These are phyloP conservation scores for Nicotiana undulata DNA, from an alignment of 257 asterid species.

Conservation along the genomic window DNA sequence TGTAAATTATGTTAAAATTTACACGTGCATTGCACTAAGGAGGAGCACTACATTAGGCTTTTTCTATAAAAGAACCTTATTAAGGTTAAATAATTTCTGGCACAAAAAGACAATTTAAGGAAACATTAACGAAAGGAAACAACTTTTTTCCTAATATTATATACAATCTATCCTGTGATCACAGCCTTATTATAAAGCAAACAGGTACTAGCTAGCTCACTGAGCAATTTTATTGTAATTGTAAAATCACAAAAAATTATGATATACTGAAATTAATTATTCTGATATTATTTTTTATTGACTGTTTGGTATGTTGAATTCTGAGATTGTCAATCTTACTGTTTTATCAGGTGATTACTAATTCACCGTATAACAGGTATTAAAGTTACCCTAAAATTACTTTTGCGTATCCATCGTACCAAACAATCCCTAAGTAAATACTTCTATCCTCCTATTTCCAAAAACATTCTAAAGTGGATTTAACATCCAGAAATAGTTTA, in stretches of 20 bases:
- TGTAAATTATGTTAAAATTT: conserved; percentile 8
- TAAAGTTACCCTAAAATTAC: no score
- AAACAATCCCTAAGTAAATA: background rate
- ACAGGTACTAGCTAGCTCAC: background rate
- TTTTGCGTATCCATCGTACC: no score
- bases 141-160: background rate
- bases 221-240: no score
- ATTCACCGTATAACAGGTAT: rapidly evolving
- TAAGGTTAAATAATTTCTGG: background rate
- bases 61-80: background rate
- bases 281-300: no score
- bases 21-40: conserved; percentile 19
- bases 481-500: background rate
- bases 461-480: background rate
- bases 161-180: background rate
- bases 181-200: background rate
- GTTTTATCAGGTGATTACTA: no score
- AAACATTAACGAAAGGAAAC: conserved; percentile 19
- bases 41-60: conserved; percentile 2
- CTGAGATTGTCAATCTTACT: no score
- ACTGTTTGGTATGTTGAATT: no score
- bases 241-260: no score
- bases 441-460: background rate
- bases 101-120: conserved; percentile 11
- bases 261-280: no score